These are phyloP conservation scores for Dryas alaskensis DNA, from an alignment of 306 rosid genomes.

Conservation along the genomic window DNA sequence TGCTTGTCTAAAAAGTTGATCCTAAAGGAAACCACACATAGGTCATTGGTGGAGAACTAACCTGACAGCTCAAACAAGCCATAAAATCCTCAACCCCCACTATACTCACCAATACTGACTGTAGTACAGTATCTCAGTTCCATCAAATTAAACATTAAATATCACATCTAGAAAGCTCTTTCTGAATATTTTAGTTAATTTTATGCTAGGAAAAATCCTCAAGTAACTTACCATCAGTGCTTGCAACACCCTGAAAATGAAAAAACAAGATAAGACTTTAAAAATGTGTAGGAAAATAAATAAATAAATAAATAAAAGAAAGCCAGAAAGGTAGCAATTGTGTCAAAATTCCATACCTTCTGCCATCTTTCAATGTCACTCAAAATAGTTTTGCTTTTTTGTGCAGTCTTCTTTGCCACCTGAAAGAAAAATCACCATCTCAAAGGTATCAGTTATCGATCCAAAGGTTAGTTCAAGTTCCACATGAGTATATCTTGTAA, in stretches of 20 bases:
- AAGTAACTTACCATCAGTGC: conserved; percentile 75
- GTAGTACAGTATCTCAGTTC: conserved; percentile 10
- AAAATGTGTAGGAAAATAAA: neutral
- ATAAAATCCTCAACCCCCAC: neutral
- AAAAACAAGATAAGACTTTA: conserved; percentile 23
- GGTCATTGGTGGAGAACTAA: neutral
- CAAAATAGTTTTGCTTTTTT: conserved; percentile 74
- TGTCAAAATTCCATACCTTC: conserved; percentile 57
- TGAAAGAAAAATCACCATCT: conserved; percentile 33
- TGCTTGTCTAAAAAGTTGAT: neutral
- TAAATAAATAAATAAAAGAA: neutral
- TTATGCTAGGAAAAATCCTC: neutral
- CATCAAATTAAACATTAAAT: neutral
- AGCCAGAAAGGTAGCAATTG: conserved; percentile 2
- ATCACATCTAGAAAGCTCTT: conserved; percentile 8
- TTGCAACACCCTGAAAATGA: conserved; percentile 82
- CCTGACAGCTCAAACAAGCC: neutral
- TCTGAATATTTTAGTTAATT: neutral
- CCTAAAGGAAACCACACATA: neutral
- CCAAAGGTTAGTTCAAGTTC: neutral
- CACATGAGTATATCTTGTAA: neutral
- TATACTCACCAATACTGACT: neutral
- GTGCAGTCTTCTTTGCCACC: conserved; percentile 97
- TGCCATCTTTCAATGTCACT: conserved; percentile 98
- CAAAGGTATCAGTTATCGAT: neutral